phyloP scores from a whole-genome alignment of 495 filamentous ascomycete species.

The Parachaetomium inaequale region DNA sequence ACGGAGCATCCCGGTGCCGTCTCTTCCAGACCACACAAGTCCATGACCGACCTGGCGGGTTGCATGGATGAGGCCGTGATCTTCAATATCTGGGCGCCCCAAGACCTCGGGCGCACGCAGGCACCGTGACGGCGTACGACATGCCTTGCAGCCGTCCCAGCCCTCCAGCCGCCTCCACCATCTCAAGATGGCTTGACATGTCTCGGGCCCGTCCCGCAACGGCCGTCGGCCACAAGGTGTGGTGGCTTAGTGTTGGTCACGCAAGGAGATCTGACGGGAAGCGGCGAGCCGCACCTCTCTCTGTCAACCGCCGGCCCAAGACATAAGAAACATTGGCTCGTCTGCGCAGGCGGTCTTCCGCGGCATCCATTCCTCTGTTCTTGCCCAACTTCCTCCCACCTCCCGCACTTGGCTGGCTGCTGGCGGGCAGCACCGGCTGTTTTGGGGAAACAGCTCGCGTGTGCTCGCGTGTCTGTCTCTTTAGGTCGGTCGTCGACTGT shows the following conservation, averaged over 20 bases:
- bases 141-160: neutral
- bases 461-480: neutral
- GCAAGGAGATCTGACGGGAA: too few relatives aligned
- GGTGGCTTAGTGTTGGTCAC: neutral
- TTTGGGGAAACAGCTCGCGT: neutral
- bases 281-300: too few relatives aligned
- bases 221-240: neutral
- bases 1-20: neutral
- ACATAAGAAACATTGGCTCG: too few relatives aligned
- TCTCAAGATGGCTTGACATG: neutral
- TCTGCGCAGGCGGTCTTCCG: too few relatives aligned
- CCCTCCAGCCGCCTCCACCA: neutral
- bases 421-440: neutral
- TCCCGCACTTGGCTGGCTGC: neutral
- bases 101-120: neutral
- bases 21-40: neutral
- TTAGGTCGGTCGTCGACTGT: neutral
- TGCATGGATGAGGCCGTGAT: neutral
- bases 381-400: neutral
- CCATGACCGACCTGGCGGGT: neutral
- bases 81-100: neutral
- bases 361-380: neutral
- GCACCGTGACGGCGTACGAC: neutral
- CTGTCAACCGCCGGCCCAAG: too few relatives aligned
- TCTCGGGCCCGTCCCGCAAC: conserved; percentile 6